phyloP scores from a whole-genome alignment of 306 rosid species.

The Astragalus membranaceus region DNA sequence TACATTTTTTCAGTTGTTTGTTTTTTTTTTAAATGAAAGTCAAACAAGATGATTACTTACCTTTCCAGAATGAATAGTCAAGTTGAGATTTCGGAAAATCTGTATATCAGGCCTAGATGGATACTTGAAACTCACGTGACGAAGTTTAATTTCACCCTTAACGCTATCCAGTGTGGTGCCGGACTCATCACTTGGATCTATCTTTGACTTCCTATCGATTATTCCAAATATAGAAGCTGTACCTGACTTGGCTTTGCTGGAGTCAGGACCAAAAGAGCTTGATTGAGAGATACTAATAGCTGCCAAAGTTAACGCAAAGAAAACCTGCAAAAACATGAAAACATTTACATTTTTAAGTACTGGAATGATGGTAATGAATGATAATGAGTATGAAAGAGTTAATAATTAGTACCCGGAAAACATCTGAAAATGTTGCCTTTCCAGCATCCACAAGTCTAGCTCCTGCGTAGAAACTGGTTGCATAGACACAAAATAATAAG shows the following conservation, averaged over 20 bases:
- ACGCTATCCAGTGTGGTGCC: conserved; percentile 49
- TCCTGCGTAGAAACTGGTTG: conserved; percentile 78
- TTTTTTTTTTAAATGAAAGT: not conserved
- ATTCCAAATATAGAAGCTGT: conserved; percentile 77
- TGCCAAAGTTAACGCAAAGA: conserved; percentile 80
- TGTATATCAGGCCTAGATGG: conserved; percentile 76
- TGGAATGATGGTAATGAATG: not conserved
- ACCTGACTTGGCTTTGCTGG: conserved; percentile 57
- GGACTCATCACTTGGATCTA: conserved; percentile 63
- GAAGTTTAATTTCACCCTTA: conserved; percentile 72
- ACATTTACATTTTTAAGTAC: not conserved
- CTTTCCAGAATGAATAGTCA: conserved; percentile 71
- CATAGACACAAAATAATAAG: conserved; percentile 58
- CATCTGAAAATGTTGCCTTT: conserved; percentile 45
- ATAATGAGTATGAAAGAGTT: not conserved
- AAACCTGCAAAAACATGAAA: conserved; percentile 51
- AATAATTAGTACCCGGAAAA: conserved; percentile 50
- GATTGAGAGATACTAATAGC: conserved; percentile 68
- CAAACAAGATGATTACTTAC: conserved; percentile 13
- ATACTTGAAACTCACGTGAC: conserved; percentile 70
- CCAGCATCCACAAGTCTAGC: conserved; percentile 50
- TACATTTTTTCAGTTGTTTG: too few relatives aligned
- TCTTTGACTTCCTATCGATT: conserved; percentile 54
- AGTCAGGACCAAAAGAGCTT: conserved; percentile 65
- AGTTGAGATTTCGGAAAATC: conserved; percentile 60